These are phyloP conservation scores for Trichoderma sp. DNA, from an alignment of 2,329 filamentous ascomycete species.

Conservation along the genomic window DNA sequence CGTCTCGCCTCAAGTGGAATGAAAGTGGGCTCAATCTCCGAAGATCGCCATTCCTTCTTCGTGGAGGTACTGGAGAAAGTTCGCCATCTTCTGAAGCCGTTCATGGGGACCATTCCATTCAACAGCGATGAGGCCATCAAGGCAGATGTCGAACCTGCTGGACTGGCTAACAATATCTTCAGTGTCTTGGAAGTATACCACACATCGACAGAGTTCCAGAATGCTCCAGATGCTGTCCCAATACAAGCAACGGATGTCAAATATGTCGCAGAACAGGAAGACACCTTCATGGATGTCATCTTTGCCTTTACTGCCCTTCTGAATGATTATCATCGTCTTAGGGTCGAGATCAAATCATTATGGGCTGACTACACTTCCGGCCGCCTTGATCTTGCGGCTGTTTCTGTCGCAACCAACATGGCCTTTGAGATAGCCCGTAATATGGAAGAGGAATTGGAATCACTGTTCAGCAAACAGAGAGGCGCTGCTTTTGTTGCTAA, in stretches of 20 bases:
- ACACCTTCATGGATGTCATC: not conserved
- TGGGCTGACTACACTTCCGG: not conserved
- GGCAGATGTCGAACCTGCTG: not conserved
- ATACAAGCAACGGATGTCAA: not conserved
- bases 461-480: not conserved
- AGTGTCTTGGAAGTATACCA: not conserved
- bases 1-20: not conserved
- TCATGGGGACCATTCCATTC: not conserved
- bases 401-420: not conserved
- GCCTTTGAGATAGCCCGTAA: not conserved
- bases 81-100: not conserved
- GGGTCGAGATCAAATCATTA: not conserved
- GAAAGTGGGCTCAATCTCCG: not conserved
- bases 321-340: not conserved
- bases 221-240: not conserved
- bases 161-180: not conserved
- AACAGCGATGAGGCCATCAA: not conserved
- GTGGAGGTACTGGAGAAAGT: not conserved
- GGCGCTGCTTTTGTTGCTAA: not conserved
- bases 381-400: not conserved
- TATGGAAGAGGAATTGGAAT: not conserved
- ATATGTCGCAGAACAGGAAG: constrained; percentile 1
- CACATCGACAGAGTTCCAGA: not conserved
- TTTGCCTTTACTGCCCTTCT: not conserved
- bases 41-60: not conserved